Evolutionary conservation across 176 grass and related monocot genomes (phyloP), one percentile per base, ranked within the genome.

Genomic region (Musa schizocarpa): DNA sequence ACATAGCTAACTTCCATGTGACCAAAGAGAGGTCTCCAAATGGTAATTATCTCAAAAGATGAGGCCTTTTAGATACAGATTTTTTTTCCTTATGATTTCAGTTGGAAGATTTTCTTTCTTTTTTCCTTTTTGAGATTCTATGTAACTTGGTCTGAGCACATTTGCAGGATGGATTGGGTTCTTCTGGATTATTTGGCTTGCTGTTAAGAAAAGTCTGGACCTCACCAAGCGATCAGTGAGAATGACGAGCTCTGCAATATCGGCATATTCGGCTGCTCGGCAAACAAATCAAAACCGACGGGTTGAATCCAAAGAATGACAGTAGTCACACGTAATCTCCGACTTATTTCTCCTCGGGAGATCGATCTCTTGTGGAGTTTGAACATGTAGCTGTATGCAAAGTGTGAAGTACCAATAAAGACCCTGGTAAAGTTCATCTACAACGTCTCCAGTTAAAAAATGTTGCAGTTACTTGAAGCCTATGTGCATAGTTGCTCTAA

Each of bases 101-200:
- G 20, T n/a, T 62, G 57, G 20, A 14, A 62, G 6, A 62, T 17
- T 17, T 17, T 62, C 57, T 62, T n/a, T 62, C 34, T 43, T 6
- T 6, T 43, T 43, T 43, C 34, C 29, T 53, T 5, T 13, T 1
- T 26, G 52, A 53, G 11, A 74, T 74, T 13, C 22, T 25, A 9
- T 13, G 3, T 14, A 1, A 67, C 2, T 16, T 14, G 2, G 25
- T 24, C 19, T 71, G 11, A 73, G 2, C 13, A 63, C 53, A 49
- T 74, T 34, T 86, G 68, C 76, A 93, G 94, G 90, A 34, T 93
- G 90, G 94, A 77, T 69, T 61, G 88, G 82, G 19, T 88, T 97
- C 69, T 83, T 97, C 59, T 93, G 83, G 79, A 50, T 90, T 25
- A 20, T 83, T 67, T 93, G 85, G 83, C 80, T 84, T 77, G 72